These are phyloP conservation scores for Sanguinoderma infundibulare DNA, from an alignment of 1,284 basidiomycete genomes.

Conservation along the genomic window DNA sequence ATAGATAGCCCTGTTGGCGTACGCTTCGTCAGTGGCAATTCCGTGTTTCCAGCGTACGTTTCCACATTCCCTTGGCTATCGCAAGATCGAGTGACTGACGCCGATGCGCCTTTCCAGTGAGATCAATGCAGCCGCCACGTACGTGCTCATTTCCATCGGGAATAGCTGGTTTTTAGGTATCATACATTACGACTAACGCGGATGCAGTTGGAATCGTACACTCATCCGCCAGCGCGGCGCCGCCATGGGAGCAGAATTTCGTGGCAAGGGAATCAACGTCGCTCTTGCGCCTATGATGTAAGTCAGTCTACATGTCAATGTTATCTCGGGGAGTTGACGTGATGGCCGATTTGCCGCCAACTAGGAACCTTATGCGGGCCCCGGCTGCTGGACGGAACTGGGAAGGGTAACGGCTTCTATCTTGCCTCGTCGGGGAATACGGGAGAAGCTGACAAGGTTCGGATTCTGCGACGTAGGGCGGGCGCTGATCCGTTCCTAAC, in stretches of 20 bases:
- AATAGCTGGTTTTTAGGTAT: slow-evolving; percentile 21
- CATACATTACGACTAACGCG: slow-evolving; percentile 66
- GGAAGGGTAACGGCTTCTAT: slow-evolving; percentile 53
- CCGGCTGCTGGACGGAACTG: slow-evolving; percentile 78
- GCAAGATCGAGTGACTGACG: not conserved
- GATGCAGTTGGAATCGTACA: slow-evolving; percentile 61
- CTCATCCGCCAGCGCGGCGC: slow-evolving; percentile 65
- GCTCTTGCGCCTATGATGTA: slow-evolving; percentile 61
- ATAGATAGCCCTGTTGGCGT: slow-evolving; percentile 67
- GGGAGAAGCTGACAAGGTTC: not conserved
- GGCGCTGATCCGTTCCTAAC: slow-evolving; percentile 69
- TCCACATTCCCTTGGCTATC: not conserved
- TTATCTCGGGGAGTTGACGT: not conserved
- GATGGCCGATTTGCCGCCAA: not conserved
- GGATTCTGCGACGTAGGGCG: slow-evolving; percentile 38
- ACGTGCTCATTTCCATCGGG: slow-evolving; percentile 21
- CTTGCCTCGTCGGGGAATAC: slow-evolving; percentile 5
- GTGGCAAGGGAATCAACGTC: slow-evolving; percentile 69
- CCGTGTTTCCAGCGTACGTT: slow-evolving; percentile 70
- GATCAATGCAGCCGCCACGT: slow-evolving; percentile 77
- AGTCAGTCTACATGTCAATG: slow-evolving; percentile 19
- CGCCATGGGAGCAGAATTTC: slow-evolving; percentile 72
- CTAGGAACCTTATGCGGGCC: slow-evolving; percentile 61
- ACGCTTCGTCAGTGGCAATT: slow-evolving; percentile 64
- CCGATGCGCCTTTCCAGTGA: slow-evolving; percentile 42